A percentile compares a stretch with the other conserved stretches of the same genome.
phyloP scores from a whole-genome alignment of 78 protist genomes.

The Guillardia theta region DNA sequence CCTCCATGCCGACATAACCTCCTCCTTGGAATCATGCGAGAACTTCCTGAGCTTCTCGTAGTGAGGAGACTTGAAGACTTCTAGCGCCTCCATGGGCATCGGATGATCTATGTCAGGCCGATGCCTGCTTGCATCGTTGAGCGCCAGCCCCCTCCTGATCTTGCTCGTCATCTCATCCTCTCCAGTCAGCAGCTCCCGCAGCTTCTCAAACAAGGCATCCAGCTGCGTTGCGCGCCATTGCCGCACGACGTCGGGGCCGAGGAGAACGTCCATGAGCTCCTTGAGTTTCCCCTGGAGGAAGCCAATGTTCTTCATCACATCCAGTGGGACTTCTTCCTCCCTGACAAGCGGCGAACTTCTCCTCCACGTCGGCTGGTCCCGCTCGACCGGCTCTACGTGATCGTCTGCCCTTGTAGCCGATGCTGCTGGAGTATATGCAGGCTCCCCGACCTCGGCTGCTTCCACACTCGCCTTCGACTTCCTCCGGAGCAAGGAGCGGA shows the following conservation, averaged over 20 bases:
- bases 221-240: background rate
- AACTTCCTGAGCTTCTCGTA: background rate
- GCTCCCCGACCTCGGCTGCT: too few species aligned
- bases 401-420: too few species aligned
- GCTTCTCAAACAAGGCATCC: background rate
- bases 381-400: too few species aligned
- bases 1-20: too few species aligned
- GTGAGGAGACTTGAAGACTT: background rate
- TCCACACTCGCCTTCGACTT: too few species aligned
- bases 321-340: too few species aligned
- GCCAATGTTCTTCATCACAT: background rate
- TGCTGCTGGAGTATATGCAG: too few species aligned
- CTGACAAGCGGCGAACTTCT: too few species aligned
- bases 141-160: background rate
- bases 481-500: too few species aligned
- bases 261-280: background rate
- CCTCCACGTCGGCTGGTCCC: too few species aligned
- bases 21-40: background rate
- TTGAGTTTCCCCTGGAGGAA: background rate
- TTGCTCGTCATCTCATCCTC: background rate
- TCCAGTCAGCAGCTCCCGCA: background rate
- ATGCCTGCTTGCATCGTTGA: background rate
- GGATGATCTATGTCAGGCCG: conserved; percentile 12
- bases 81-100: background rate
- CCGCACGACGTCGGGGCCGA: background rate